Evolutionary conservation across 164 flowering plant species (phyloP), one percentile per base, ranked within the genome.

Genomic region (Saururus chinensis): DNA sequence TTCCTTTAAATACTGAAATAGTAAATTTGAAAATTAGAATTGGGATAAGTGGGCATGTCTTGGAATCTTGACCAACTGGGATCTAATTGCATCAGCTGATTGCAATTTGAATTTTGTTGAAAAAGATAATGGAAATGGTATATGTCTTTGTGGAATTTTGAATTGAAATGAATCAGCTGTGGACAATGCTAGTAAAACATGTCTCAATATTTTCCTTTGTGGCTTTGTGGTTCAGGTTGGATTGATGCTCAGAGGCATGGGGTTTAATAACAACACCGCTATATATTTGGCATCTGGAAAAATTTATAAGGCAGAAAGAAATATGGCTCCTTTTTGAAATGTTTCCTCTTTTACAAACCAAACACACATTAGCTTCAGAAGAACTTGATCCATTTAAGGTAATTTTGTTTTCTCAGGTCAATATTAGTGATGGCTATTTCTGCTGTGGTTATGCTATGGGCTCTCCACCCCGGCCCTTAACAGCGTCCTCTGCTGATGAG

Each of bases 231-330:
- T 61, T 64, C 77, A 92, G 98, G 96, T 93, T 56, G 98, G 99
- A 0, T 73, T 95, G 84, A 95, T 91, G 95, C 92, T 95, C 59
- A 81, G 99, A 64, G 99, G 99, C 49, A 91, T 95, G 99, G 99
- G 99, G 17, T 95, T 95, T 74, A 82, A 80, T 68, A 84, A 80
- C 64, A 77, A 64, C 71, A 91, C 97, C 30, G 77, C 84, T 59
- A 93, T 95, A 35, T 95, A 70, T 77, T 74, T 95, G 75, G 99
- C 99, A 63, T 87, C 99, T 63, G 99, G 99, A 65, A 78, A 77
- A 69, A 95, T 95, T 52, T 95, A 95, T 66, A 75, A 87, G 69
- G 77, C 96, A 52, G 88, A 87, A 73, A 82, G 72, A 78, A 72
- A 75, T 55, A 87, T 95, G 92, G 87, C 76, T 52, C 97, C 99